phyloP scores from a whole-genome alignment of 2,329 filamentous ascomycete genomes.

The Clonostachys sp. region DNA sequence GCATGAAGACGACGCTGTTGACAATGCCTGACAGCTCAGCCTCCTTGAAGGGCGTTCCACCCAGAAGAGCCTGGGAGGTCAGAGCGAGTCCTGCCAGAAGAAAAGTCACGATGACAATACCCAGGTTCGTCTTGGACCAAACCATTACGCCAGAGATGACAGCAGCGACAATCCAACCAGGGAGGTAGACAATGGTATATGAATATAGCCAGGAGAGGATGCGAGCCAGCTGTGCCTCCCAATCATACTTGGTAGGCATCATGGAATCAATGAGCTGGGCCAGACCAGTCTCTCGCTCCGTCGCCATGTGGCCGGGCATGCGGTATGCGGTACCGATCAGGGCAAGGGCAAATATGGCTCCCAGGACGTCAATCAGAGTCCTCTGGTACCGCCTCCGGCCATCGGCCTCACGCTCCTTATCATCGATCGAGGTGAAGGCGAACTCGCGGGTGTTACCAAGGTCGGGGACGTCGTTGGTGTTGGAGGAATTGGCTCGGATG shows the following conservation, averaged over 20 bases:
- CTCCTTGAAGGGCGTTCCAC: conserved; percentile 73
- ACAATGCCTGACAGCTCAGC: conserved; percentile 78
- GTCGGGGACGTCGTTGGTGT: conserved; percentile 12
- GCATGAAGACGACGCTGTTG: conserved; percentile 62
- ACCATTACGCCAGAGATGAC: conserved; percentile 18
- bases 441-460: conserved; percentile 15
- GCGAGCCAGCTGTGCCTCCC: conserved; percentile 21
- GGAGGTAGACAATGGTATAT: conserved; percentile 62
- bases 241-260: conserved; percentile 60
- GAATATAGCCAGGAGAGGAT: conserved; percentile 58
- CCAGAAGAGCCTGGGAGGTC: conserved; percentile 71
- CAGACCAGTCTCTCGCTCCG: conserved; percentile 82
- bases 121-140: conserved; percentile 43
- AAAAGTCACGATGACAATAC: conserved; percentile 65
- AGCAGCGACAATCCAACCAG: conserved; percentile 30
- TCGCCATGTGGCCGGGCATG: conserved; percentile 77
- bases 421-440: conserved; percentile 55
- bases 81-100: conserved; percentile 69
- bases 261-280: conserved; percentile 80
- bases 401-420: conserved; percentile 58
- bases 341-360: conserved; percentile 71
- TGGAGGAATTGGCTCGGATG: conserved; percentile 4
- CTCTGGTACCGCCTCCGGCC: conserved; percentile 68
- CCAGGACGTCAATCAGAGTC: conserved; percentile 70
- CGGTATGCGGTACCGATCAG: conserved; percentile 83